Base-by-base conservation (phyloP, 176 grass and related monocot genomes). In the Tillandsia fasciculata region DNA sequence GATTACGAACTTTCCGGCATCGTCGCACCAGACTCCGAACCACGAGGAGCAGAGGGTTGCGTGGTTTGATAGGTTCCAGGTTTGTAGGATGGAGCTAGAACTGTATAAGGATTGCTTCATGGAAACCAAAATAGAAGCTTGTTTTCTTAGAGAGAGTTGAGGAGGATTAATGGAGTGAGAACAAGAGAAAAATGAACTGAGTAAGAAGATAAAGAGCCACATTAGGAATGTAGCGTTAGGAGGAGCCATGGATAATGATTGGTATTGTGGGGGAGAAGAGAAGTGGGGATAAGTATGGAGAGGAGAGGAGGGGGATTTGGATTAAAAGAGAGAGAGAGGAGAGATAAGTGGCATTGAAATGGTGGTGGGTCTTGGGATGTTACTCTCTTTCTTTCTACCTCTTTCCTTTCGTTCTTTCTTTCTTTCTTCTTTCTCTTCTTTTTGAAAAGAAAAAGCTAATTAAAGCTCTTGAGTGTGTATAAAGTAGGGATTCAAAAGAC, bases 21-120 rank as follows among this genome's bases (percentile, higher is more conserved):
- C 23, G 65, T 23, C 77, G 64, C 90, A 93, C 10, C 52, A 54
- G 59, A 93, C 83, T 26, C 80, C 78, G 10, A 56, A 61, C 90
- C 90, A 94, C 22, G 84, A 78, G 15, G 69, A 74, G 87, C 86
- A 94, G 10, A 94, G 78, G 0, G 48, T 12, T 15, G 81, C 72
- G 67, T 70, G 7, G 71, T 71, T 82, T 50, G 72, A 74, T n/a
- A 90, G 3, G 2, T 48, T 68, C 90, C 90, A 94, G 52, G 7
- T 69, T 64, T 57, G 56, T 12, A 70, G 72, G 51, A 87, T 26
- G 13, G 79, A 50, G 8, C 53, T 57, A 11, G 85, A 65, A 15
- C 80, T 58, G 11, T 70, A 48, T 14, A 86, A 83, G 49, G 86
- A 64, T 59, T 71, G 53, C 83, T 80, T 94, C 26, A 89, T 27